These are phyloP conservation scores for Vigna nakashimae DNA, from an alignment of 306 rosid genomes.

Conservation along the genomic window DNA sequence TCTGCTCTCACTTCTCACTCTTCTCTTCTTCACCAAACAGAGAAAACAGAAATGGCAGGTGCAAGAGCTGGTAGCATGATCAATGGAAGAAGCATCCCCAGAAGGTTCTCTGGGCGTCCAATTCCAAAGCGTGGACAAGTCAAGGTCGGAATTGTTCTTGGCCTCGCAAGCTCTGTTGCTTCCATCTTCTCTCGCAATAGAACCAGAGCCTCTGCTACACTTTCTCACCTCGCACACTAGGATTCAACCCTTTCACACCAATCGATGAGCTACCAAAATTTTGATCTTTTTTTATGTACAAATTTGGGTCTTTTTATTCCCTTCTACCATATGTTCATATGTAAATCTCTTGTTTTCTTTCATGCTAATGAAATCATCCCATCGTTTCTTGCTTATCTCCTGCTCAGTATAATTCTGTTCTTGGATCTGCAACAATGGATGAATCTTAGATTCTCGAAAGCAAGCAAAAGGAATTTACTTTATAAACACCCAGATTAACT, in stretches of 20 bases:
- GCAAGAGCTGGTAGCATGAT: constrained; percentile 41
- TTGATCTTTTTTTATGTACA: constrained; percentile 41
- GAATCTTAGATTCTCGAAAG: neutral
- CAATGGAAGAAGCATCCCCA: constrained; percentile 43
- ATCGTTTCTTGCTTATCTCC: neutral
- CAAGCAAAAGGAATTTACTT: neutral
- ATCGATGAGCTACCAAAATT: neutral
- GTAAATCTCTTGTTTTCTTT: constrained; percentile 22
- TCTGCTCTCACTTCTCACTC: neutral
- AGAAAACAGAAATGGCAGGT: constrained; percentile 46
- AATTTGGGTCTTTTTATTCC: constrained; percentile 10
- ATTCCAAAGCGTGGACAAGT: constrained; percentile 81
- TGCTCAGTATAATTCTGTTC: neutral
- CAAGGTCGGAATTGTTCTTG: constrained; percentile 64
- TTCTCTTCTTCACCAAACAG: neutral
- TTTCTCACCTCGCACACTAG: constrained; percentile 24
- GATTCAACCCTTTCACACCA: neutral
- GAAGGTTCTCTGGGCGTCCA: constrained; percentile 52
- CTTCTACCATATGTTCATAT: constrained; percentile 17
- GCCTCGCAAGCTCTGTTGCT: constrained; percentile 71
- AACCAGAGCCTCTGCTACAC: neutral
- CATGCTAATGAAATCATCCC: constrained; percentile 41
- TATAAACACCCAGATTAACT: neutral
- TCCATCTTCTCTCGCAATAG: constrained; percentile 59
- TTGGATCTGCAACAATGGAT: constrained; percentile 1